Base-by-base conservation (phyloP, 2,329 filamentous ascomycete genomes). In the Malbranchea cinnamomea region DNA sequence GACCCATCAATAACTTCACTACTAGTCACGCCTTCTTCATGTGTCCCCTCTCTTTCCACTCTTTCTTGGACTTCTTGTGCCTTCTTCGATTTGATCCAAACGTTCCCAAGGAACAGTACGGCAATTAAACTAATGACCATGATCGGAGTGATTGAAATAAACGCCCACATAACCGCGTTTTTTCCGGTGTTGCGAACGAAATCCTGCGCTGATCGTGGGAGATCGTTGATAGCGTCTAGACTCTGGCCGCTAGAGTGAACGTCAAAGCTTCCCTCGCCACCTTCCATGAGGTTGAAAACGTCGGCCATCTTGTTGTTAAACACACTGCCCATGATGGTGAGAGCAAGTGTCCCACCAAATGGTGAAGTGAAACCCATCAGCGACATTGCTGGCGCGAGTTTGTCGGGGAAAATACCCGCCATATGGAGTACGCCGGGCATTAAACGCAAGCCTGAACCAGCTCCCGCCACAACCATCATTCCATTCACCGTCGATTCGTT, bases 261-360 rank as follows among this genome's bases (percentile, higher is more conserved):
- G 33, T 54, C 45, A 30, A 46, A 24, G 22, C 32, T 28, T 34
- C 36, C 33, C 38, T 41, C 38, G 45, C 52, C 32, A 48, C 48
- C 12, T 37, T 33, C 33, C 12, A 25, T 25, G 2, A 35, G 29
- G 4, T 31, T 39, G n/a, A 55, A 34, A 26, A 38, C 28, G 22
- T 31, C 4, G 39, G 46, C 32, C 42, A 59, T 40, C 31, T 64
- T 60, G 31, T 79, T 79, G 44, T 77, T 76, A 48, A 78, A 78
- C 2, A 79, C 72, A 6, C 67, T 63, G 9, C 71, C 65, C 74
- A 79, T 78, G 41, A 79, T 62, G 1, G 74, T 75, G 26, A 78
- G 57, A 0, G 67, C 67, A 2, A 79, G 49, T 0, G 73, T 77
- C 8, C 75, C 74, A 3, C 76, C 74, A 14, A 80, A 66, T 0